A percentile compares a stretch with the other conserved stretches of the same genome.
Conservation (phyloP, 805 yeast genomes). For the Lachancea sp. region DNA sequence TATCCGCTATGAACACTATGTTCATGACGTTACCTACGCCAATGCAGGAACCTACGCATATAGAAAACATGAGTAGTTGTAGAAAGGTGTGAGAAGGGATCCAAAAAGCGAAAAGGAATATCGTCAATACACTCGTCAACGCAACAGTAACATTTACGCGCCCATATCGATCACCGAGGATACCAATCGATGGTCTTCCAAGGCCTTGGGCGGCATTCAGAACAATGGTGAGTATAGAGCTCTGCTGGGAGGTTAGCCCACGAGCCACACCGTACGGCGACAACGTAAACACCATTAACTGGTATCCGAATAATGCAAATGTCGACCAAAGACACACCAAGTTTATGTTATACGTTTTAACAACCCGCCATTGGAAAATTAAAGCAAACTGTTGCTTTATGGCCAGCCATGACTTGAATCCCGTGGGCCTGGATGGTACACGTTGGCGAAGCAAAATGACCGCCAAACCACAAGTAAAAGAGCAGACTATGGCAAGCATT, state of each 20-base stretch:
- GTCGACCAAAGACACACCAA: constrained; percentile 36
- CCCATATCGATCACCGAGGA: constrained; percentile 40
- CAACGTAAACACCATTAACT: constrained; percentile 41
- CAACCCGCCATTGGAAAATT: constrained; percentile 33
- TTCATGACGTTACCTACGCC: constrained; percentile 43
- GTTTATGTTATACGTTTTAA: constrained; percentile 30
- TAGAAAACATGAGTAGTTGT: constrained; percentile 37
- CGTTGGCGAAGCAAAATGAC: constrained; percentile 42
- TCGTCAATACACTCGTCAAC: constrained; percentile 32
- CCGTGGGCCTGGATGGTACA: constrained; percentile 30
- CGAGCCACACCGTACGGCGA: constrained; percentile 41
- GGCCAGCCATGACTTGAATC: constrained; percentile 24
- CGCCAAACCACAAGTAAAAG: constrained; percentile 36
- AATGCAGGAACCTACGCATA: constrained; percentile 39
- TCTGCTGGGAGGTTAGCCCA: constrained; percentile 42
- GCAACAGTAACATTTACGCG: constrained; percentile 40
- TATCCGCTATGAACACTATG: constrained; percentile 38
- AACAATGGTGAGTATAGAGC: constrained; percentile 41
- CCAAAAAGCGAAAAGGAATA: constrained; percentile 45
- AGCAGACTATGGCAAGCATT: constrained; percentile 38
- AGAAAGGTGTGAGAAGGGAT: constrained; percentile 39
- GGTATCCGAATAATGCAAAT: constrained; percentile 37
- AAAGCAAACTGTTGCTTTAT: constrained; percentile 28
- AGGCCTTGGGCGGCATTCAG: constrained; percentile 42
- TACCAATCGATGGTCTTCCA: constrained; percentile 46